phyloP scores from a whole-genome alignment of 148 eudicot species.

The Silene uniflora region DNA sequence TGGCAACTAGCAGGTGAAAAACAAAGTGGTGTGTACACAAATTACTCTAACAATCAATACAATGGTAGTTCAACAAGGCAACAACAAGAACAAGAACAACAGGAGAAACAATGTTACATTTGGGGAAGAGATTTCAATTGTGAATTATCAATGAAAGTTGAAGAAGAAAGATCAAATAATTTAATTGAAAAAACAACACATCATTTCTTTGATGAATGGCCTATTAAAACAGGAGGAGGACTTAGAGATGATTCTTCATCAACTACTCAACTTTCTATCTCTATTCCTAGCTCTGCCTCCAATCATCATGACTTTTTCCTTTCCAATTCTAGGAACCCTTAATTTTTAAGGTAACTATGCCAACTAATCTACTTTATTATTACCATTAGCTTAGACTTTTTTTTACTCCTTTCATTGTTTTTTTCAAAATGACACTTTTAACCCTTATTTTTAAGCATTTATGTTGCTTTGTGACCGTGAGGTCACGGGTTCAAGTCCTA shows the following conservation, averaged over 20 bases:
- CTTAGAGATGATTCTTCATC: slow-evolving; percentile 40
- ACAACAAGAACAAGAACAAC: slow-evolving; percentile 22
- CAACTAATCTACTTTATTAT: too few relatives aligned
- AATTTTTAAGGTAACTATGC: slow-evolving; percentile 5
- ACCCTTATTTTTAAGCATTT: too few relatives aligned
- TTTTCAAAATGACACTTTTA: too few relatives aligned
- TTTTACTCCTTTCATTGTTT: too few relatives aligned
- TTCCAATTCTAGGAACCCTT: slow-evolving; percentile 28
- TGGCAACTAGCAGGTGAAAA: slow-evolving; percentile 26
- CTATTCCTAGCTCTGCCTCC: slow-evolving; percentile 33
- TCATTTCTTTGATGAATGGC: slow-evolving; percentile 52
- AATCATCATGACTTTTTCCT: slow-evolving; percentile 45
- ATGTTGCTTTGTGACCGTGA: too few relatives aligned
- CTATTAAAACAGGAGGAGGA: slow-evolving; percentile 29
- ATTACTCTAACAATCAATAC: slow-evolving; percentile 11
- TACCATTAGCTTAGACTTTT: too few relatives aligned
- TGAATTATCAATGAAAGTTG: slow-evolving; percentile 36
- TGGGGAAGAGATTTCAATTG: slow-evolving; percentile 48
- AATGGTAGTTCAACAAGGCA: slow-evolving; percentile 3
- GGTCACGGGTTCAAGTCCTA: too few relatives aligned
- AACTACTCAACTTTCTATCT: slow-evolving; percentile 47
- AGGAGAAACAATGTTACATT: slow-evolving; percentile 31
- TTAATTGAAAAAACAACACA: slow-evolving; percentile 36
- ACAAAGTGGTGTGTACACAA: slow-evolving; percentile 20
- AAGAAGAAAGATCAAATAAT: slow-evolving; percentile 25